Conservation (phyloP, 1,284 basidiomycete genomes). For the Apiotrichum sp. region DNA sequence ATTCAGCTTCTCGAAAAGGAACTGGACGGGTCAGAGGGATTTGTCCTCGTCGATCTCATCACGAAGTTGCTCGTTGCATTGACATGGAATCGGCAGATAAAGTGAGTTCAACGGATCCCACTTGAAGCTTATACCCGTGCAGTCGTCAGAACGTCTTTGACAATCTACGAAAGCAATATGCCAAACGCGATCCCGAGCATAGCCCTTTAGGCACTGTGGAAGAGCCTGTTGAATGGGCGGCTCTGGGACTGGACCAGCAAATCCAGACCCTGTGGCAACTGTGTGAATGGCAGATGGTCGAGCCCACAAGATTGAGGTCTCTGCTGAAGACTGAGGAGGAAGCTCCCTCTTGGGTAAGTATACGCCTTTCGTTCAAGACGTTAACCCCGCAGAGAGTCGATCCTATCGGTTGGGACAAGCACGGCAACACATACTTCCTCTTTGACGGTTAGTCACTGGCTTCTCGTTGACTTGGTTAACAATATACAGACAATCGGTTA, state of each 20-base stretch:
- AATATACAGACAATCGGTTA: constrained; percentile 49
- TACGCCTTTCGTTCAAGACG: neutral
- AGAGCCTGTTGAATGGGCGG: constrained; percentile 47
- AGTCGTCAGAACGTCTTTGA: constrained; percentile 44
- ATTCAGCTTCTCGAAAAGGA: constrained; percentile 48
- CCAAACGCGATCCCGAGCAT: constrained; percentile 36
- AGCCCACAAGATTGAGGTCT: constrained; percentile 51
- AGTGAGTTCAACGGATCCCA: constrained; percentile 35
- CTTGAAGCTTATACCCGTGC: neutral
- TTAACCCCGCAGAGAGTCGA: constrained; percentile 47
- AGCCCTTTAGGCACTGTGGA: constrained; percentile 40
- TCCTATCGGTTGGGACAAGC: constrained; percentile 52
- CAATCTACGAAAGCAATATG: constrained; percentile 43
- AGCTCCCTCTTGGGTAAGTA: constrained; percentile 48
- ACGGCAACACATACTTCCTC: constrained; percentile 53
- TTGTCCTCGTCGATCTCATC: constrained; percentile 47
- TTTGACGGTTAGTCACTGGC: constrained; percentile 48
- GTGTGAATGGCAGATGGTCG: constrained; percentile 55
- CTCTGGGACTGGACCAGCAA: constrained; percentile 49
- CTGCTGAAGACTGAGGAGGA: constrained; percentile 51
- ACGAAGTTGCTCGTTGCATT: constrained; percentile 50
- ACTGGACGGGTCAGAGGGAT: constrained; percentile 48
- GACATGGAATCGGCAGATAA: constrained; percentile 50
- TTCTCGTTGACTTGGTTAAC: neutral
- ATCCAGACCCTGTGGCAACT: constrained; percentile 48